A percentile compares a stretch with the other conserved stretches of the same genome.
These are phyloP conservation scores for Aciculosporium take DNA, from an alignment of 2,329 filamentous ascomycete genomes.

Conservation along the genomic window DNA sequence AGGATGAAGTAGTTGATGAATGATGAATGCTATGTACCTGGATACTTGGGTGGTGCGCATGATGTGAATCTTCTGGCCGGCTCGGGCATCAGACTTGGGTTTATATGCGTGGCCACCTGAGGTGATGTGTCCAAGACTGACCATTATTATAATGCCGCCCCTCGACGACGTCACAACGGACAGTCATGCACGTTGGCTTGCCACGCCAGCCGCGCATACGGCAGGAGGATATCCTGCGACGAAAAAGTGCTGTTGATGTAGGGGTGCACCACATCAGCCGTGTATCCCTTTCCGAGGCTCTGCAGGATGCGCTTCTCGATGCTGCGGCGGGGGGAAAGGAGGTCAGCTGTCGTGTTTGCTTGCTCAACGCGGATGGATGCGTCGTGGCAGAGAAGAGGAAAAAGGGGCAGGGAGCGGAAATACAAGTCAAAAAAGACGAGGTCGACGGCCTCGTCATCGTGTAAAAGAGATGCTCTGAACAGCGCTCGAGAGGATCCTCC, in stretches of 20 bases:
- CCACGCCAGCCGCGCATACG: constrained; percentile 25
- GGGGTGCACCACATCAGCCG: constrained; percentile 19
- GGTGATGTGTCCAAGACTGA: no score
- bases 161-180: constrained; percentile 10
- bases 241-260: constrained; percentile 27
- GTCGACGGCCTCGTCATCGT: constrained; percentile 34
- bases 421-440: constrained; percentile 40
- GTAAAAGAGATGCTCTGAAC: no score
- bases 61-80: no score
- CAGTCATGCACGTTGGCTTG: constrained; percentile 23
- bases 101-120: no score
- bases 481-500: no score
- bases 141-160: no score
- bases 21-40: no score
- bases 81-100: no score
- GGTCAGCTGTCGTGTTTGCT: not conserved
- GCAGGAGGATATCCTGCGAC: constrained; percentile 24
- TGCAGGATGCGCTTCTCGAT: constrained; percentile 23
- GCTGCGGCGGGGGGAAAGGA: constrained; percentile 13
- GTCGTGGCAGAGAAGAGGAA: not conserved
- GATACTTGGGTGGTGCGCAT: no score
- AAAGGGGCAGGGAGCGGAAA: constrained; percentile 9
- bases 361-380: no score
- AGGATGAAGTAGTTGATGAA: constrained; percentile 4
- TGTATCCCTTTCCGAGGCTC: constrained; percentile 23